phyloP scores from a whole-genome alignment of 352 stramenopile genomes.

The Pythium apleroticum region DNA sequence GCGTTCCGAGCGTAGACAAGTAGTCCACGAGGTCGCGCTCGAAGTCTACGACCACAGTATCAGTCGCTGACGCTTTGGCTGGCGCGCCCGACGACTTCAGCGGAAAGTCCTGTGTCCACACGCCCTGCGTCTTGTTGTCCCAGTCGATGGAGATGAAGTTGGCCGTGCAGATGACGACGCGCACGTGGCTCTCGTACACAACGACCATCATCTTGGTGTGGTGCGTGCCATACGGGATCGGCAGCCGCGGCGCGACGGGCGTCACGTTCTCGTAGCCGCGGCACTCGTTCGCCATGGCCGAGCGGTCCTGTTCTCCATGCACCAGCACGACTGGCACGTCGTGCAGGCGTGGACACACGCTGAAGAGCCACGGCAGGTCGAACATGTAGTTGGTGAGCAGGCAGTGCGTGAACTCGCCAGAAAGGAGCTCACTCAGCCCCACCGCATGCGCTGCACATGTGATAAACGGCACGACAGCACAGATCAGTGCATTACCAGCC shows the following conservation, averaged over 20 bases:
- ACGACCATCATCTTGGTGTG: conserved; percentile 88
- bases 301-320: conserved; percentile 65
- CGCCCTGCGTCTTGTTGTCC: conserved; percentile 81
- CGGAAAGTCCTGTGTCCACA: conserved; percentile 84
- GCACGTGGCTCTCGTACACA: conserved; percentile 59
- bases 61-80: background rate
- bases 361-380: conserved; percentile 74
- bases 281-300: conserved; percentile 59
- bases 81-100: conserved; percentile 32
- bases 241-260: conserved; percentile 59
- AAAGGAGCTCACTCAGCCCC: conserved; percentile 47
- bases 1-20: conserved; percentile 46
- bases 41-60: conserved; percentile 43
- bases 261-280: conserved; percentile 59
- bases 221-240: conserved; percentile 84
- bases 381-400: conserved; percentile 87
- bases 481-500: too few species aligned
- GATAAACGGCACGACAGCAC: background rate
- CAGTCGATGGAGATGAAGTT: conserved; percentile 84
- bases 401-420: conserved; percentile 56
- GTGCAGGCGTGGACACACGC: conserved; percentile 51
- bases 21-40: conserved; percentile 66
- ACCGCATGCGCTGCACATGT: conserved; percentile 36
- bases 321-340: conserved; percentile 75
- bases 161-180: conserved; percentile 83